Percentiles rank a stretch among this genome's conserved stretches.
These are phyloP conservation scores for Lachancea quebecensis DNA, from an alignment of 805 yeast genomes.

Conservation along the genomic window DNA sequence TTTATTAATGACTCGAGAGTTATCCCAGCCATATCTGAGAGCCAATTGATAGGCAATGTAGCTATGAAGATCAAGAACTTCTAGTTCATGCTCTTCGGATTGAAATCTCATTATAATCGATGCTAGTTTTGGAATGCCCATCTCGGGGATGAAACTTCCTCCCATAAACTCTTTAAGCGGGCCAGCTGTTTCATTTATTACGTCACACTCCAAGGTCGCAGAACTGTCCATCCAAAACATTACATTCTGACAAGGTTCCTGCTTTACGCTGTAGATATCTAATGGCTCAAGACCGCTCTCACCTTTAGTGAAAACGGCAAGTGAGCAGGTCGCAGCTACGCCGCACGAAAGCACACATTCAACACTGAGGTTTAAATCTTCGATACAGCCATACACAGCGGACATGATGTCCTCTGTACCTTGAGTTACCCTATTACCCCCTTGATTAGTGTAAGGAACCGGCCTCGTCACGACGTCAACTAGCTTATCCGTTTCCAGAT, in stretches of 20 bases:
- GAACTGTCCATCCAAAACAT: constrained; percentile 58
- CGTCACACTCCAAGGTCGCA: constrained; percentile 31
- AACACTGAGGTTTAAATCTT: constrained; percentile 1
- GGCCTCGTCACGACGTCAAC: constrained; percentile 10
- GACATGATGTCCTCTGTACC: constrained; percentile 35
- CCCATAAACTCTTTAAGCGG: constrained; percentile 31
- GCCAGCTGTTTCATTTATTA: constrained; percentile 22
- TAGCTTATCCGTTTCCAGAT: constrained; percentile 14
- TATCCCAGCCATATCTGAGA: constrained; percentile 13
- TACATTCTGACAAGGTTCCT: constrained; percentile 32
- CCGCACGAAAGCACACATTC: constrained; percentile 27
- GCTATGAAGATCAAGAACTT: constrained; percentile 48
- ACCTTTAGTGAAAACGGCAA: constrained; percentile 38
- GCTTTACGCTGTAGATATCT: constrained; percentile 27
- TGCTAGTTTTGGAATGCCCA: constrained; percentile 49
- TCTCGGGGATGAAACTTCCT: constrained; percentile 45
- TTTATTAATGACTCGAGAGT: background rate
- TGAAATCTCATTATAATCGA: constrained; percentile 31
- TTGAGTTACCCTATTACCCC: constrained; percentile 32
- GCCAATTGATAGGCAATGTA: constrained; percentile 32
- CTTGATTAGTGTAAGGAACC: constrained; percentile 21
- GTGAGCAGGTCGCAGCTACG: constrained; percentile 53
- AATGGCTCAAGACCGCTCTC: constrained; percentile 23
- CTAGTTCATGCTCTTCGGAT: constrained; percentile 15
- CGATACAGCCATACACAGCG: constrained; percentile 26